phyloP scores from a whole-genome alignment of 768 basidiomycete species.

The Dentipellis fragilis region DNA sequence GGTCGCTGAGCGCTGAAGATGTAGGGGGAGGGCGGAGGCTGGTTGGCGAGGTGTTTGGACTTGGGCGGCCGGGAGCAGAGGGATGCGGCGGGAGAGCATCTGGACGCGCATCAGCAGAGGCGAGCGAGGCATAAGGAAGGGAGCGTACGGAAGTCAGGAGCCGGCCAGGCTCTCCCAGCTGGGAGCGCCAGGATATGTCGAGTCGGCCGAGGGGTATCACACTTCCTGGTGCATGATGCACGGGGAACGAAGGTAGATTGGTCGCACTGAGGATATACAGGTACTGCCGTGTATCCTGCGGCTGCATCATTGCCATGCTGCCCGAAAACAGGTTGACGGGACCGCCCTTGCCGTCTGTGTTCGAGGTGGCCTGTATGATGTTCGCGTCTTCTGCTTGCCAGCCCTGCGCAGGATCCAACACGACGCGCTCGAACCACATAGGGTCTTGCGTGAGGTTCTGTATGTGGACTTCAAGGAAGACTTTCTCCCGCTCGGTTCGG shows the following conservation, averaged over 20 bases:
- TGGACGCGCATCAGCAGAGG: constrained; percentile 10
- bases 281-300: constrained; percentile 81
- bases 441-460: constrained; percentile 9
- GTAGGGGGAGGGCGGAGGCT: constrained; percentile 63
- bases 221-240: constrained; percentile 51
- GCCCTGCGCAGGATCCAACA: constrained; percentile 60
- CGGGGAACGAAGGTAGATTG: constrained; percentile 31
- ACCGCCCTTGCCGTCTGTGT: constrained; percentile 10
- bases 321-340: constrained; percentile 44
- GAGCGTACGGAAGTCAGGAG: constrained; percentile 65
- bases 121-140: neutral
- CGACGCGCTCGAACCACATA: constrained; percentile 62
- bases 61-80: constrained; percentile 31
- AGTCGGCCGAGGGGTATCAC: constrained; percentile 76
- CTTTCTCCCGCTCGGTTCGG: constrained; percentile 57
- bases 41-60: constrained; percentile 29
- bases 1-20: constrained; percentile 52
- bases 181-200: constrained; percentile 83
- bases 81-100: constrained; percentile 77
- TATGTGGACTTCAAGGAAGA: constrained; percentile 24
- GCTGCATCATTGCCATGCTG: constrained; percentile 62
- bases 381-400: constrained; percentile 56
- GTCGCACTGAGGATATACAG: constrained; percentile 70
- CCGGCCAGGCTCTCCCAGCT: constrained; percentile 78
- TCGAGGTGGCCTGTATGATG: constrained; percentile 17